Conservation (phyloP, 2,329 filamentous ascomycete genomes). For the Diplodia sapinea region DNA sequence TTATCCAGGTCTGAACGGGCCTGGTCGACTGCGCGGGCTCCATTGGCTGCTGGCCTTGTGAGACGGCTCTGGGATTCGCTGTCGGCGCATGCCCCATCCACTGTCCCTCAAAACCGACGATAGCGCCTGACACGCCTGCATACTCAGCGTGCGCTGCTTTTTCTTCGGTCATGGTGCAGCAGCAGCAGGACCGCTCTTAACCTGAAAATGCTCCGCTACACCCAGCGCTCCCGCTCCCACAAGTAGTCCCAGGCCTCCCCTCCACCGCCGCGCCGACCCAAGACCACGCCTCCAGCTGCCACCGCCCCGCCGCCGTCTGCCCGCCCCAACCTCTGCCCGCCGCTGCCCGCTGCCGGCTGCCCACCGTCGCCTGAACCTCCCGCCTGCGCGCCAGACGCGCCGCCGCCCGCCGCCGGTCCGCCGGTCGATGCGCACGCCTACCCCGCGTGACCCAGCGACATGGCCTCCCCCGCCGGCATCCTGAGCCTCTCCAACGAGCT, state of each 20-base stretch:
- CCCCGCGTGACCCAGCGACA: conserved; percentile 40
- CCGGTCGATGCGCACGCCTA: conserved; percentile 39
- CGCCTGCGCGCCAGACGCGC: background rate
- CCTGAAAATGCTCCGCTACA: conserved; percentile 23
- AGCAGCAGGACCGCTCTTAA: conserved; percentile 10
- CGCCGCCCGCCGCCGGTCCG: conserved; percentile 10
- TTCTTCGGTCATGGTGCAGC: conserved; percentile 27
- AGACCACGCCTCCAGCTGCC: conserved; percentile 3
- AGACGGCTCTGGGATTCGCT: conserved; percentile 25
- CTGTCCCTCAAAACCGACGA: conserved; percentile 30
- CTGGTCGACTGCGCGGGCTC: background rate
- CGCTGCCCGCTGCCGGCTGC: conserved; percentile 8
- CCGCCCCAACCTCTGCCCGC: conserved; percentile 1
- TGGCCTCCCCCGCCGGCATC: conserved; percentile 38
- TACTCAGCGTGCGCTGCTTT: conserved; percentile 26
- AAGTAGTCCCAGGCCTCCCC: background rate
- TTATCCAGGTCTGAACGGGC: background rate
- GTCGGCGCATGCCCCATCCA: conserved; percentile 30
- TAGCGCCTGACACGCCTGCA: conserved; percentile 34
- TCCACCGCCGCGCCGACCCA: background rate
- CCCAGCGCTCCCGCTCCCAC: conserved; percentile 17
- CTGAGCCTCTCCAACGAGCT: conserved; percentile 57
- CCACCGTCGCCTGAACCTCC: background rate
- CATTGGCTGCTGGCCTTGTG: conserved; percentile 3
- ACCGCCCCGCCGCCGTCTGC: conserved; percentile 10